These are phyloP conservation scores for Hsuehochloa calcarea DNA, from an alignment of 176 grass and related monocot species.

Conservation along the genomic window DNA sequence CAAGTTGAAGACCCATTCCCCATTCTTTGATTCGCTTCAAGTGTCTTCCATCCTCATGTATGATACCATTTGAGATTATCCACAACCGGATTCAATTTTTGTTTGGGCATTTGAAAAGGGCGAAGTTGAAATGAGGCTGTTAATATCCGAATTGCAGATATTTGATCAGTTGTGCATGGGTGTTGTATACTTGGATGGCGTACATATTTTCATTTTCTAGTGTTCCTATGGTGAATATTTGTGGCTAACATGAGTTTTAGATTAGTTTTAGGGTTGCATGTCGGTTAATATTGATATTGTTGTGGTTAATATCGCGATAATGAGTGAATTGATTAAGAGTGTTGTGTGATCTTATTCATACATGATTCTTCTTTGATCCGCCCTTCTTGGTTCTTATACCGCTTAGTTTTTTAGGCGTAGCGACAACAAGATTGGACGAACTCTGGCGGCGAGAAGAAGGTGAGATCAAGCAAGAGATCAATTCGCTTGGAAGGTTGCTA, in stretches of 20 bases:
- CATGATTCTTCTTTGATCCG: background rate
- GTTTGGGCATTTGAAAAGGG: background rate
- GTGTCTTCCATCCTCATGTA: background rate
- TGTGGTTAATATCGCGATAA: background rate
- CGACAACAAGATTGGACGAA: conserved; percentile 57
- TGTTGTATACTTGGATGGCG: background rate
- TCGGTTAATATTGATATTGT: background rate
- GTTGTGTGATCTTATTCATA: background rate
- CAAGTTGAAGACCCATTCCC: background rate
- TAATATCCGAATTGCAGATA: background rate
- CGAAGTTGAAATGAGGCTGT: background rate
- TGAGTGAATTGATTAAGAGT: background rate
- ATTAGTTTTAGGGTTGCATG: background rate
- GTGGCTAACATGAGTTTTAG: background rate
- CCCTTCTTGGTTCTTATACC: background rate
- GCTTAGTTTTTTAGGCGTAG: conserved; percentile 36
- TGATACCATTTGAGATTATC: background rate
- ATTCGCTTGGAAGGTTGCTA: background rate
- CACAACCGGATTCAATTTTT: background rate
- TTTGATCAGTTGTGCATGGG: background rate
- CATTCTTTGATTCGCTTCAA: background rate
- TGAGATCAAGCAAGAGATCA: conserved; percentile 43
- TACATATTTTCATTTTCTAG: background rate
- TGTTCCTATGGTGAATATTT: background rate
- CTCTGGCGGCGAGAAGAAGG: conserved; percentile 50